Base-by-base conservation (phyloP, 2,329 filamentous ascomycete genomes). In the Neoscytalidium dimidiatum region DNA sequence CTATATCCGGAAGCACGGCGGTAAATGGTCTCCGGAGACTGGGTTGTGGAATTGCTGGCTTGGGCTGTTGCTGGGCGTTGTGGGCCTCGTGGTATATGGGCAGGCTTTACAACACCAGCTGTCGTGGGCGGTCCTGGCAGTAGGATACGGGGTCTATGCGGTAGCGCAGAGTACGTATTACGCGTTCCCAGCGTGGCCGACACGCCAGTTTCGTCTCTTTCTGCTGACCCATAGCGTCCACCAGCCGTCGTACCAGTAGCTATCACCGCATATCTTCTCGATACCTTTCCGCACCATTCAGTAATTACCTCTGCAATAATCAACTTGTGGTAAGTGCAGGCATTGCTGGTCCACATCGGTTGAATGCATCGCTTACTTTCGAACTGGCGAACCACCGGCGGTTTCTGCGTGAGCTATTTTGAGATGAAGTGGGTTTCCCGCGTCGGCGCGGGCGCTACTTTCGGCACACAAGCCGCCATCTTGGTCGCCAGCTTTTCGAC, bases 401-500 rank as follows among this genome's bases (percentile, higher is more conserved):
- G 75, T 2, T 78, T 78, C 64, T 67, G 70, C 9, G 75, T 77
- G 0, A 70, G 71, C 6, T 78, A 76, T 61, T 77, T 77, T 65
- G 74, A 78, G 62, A 31, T 72, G 43, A 70, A 72, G 14, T 77
- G 75, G 75, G 73, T 73, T 23, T 61, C 62, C 9, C 71, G 69
- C 48, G 71, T 61, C 48, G 75, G 75, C 1, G 71, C 71, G 19
- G 74, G 68, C 0, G 68, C 75, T 9, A 69, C 71, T 3, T 78
- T 77, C 65, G 75, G 75, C 8, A 72, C 71, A 23, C 75, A 78
- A 65, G 75, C 73, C 31, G 71, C 71, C 43, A 73, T 78, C 44
- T 68, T 76, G 17, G 74, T 70, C 1, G 70, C 69, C 11, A 46
- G 56, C 43, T 60, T 60, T 14, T 60, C 41, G 26, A 60, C 21